Percentiles rank a stretch among this genome's conserved stretches.
Conservation (phyloP, 192 early-diverging fungal genomes). For the Bifiguratus adelaidae region DNA sequence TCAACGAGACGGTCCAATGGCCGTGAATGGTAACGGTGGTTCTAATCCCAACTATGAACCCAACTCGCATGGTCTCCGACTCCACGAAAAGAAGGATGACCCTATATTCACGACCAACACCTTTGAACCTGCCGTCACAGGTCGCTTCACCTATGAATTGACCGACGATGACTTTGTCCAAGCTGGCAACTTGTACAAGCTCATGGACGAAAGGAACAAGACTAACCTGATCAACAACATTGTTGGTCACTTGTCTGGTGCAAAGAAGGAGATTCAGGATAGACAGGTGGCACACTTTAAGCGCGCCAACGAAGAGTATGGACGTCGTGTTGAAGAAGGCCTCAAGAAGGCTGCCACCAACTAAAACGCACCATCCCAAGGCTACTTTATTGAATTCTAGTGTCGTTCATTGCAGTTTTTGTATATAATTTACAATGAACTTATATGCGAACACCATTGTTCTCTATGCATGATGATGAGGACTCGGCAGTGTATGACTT, state of each 20-base stretch:
- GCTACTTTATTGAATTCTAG: too few relatives aligned
- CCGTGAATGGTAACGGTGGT: slow-evolving; percentile 39
- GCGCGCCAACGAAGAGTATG: slow-evolving; percentile 45
- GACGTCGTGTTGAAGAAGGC: slow-evolving; percentile 37
- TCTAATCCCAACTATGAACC: slow-evolving; percentile 50
- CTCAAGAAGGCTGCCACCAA: not conserved
- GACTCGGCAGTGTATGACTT: too few relatives aligned
- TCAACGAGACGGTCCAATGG: slow-evolving; percentile 56
- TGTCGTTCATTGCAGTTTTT: too few relatives aligned
- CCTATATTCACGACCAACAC: too few relatives aligned
- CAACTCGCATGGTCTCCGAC: slow-evolving; percentile 34
- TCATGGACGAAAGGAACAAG: slow-evolving; percentile 48
- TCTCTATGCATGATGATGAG: too few relatives aligned
- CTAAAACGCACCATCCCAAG: too few relatives aligned
- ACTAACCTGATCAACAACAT: slow-evolving; percentile 47
- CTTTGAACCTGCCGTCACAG: slow-evolving; percentile 22
- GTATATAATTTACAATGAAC: too few relatives aligned
- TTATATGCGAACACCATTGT: too few relatives aligned
- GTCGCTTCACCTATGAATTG: slow-evolving; percentile 31
- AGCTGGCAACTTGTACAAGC: slow-evolving; percentile 42
- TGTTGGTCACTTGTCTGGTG: slow-evolving; percentile 34
- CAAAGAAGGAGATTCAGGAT: slow-evolving; percentile 41
- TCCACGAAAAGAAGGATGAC: too few relatives aligned
- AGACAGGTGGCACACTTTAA: slow-evolving; percentile 40
- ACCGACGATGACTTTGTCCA: slow-evolving; percentile 55